These are phyloP conservation scores for Eucalyptus pauciflora DNA, from an alignment of 345 rosid genomes.

Conservation along the genomic window DNA sequence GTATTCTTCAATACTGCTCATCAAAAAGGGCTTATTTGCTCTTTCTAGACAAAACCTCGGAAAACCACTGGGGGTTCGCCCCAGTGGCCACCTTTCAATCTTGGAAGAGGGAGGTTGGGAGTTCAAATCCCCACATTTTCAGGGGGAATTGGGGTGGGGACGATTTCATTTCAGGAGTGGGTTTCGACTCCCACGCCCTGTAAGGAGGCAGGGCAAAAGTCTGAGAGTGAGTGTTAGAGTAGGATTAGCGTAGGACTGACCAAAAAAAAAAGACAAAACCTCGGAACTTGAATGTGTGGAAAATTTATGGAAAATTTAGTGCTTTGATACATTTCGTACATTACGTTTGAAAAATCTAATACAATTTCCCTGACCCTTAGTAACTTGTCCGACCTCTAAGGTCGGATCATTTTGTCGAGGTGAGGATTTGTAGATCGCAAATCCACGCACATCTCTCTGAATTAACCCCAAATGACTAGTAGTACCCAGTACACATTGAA, in stretches of 20 bases:
- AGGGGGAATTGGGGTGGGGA: too few species aligned
- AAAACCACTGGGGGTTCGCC: too few species aligned
- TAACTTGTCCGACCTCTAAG: not conserved
- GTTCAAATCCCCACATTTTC: too few species aligned
- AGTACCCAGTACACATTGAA: not conserved
- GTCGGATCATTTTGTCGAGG: not conserved
- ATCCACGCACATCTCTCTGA: not conserved
- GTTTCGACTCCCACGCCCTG: too few species aligned
- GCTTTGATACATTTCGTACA: not conserved
- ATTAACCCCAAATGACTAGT: not conserved
- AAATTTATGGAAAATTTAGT: not conserved
- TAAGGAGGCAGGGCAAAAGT: too few species aligned
- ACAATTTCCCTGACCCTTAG: not conserved
- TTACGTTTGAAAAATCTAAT: not conserved
- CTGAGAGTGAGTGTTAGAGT: too few species aligned
- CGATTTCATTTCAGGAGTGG: too few species aligned
- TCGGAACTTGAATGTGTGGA: not conserved
- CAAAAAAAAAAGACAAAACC: not conserved
- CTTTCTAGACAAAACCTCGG: not conserved
- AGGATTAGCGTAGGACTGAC: too few species aligned
- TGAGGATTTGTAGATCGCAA: not conserved
- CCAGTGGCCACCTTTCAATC: too few species aligned
- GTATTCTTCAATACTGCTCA: not conserved
- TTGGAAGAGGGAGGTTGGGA: too few species aligned
- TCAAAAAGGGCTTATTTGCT: not conserved